Evolutionary conservation across 306 rosid species (phyloP).

Genomic region (Carpinus fangiana): DNA sequence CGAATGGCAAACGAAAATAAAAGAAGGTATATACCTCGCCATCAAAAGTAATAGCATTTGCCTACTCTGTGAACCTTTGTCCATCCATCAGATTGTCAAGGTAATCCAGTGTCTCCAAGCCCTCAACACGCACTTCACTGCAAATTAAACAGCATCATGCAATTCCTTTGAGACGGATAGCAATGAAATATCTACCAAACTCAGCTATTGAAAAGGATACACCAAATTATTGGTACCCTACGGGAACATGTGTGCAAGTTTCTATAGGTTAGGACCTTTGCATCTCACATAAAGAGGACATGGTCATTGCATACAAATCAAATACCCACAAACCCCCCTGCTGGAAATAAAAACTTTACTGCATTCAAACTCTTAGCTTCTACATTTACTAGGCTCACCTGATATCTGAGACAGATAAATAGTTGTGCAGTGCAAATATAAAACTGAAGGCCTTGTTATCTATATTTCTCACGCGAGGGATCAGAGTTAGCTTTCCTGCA

Average conservation of each 20-base stretch:
- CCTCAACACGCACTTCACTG: conserved; percentile 86
- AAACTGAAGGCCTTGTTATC: conserved; percentile 61
- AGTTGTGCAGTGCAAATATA: conserved; percentile 62
- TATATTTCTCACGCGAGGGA: conserved; percentile 63
- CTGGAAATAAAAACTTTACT: not conserved
- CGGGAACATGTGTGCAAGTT: not conserved
- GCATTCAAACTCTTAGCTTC: conserved; percentile 4
- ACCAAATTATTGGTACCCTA: not conserved
- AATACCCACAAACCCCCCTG: not conserved
- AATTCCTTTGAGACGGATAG: conserved; percentile 22
- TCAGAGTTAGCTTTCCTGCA: conserved; percentile 63
- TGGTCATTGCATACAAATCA: not conserved
- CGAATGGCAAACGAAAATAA: not conserved
- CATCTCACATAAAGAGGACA: not conserved
- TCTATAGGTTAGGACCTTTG: not conserved
- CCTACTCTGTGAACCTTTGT: conserved; percentile 75
- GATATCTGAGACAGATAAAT: conserved; percentile 68
- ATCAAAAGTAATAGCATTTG: conserved; percentile 78
- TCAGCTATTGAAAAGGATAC: not conserved
- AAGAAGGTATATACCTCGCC: conserved; percentile 49
- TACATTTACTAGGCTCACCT: conserved; percentile 45
- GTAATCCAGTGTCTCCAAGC: conserved; percentile 83
- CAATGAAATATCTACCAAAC: conserved; percentile 20
- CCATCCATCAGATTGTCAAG: conserved; percentile 54
- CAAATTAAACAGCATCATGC: conserved; percentile 35